Percentiles rank a stretch among this genome's conserved stretches.
These are phyloP conservation scores for Epichloe aotearoae DNA, from an alignment of 2,329 filamentous ascomycete genomes.

Conservation along the genomic window DNA sequence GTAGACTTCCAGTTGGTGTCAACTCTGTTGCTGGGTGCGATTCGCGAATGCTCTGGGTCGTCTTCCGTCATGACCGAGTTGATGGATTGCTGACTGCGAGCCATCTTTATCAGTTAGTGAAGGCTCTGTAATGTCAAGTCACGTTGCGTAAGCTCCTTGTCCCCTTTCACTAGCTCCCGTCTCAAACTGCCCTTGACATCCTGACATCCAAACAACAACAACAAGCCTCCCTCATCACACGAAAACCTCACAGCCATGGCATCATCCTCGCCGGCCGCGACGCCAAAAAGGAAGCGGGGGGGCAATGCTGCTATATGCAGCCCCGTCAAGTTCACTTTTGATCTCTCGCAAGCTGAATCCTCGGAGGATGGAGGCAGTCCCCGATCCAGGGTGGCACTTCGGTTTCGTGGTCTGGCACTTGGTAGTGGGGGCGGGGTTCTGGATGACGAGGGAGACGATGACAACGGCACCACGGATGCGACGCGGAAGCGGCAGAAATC, in stretches of 20 bases:
- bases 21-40: not conserved
- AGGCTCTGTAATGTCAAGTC: not conserved
- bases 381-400: conserved; percentile 36
- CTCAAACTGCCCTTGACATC: not conserved
- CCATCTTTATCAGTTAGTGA: too few relatives aligned
- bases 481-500: conserved; percentile 6
- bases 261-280: conserved; percentile 13
- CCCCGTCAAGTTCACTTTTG: conserved; percentile 34
- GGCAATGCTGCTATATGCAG: conserved; percentile 19
- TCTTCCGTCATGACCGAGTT: not conserved
- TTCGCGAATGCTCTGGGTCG: not conserved
- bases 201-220: not conserved
- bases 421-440: conserved; percentile 32
- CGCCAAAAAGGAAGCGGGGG: conserved; percentile 34
- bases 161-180: not conserved
- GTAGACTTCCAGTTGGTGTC: not conserved
- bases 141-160: not conserved
- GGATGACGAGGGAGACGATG: conserved; percentile 15
- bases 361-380: conserved; percentile 38
- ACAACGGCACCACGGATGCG: conserved; percentile 10
- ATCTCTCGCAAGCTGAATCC: conserved; percentile 17
- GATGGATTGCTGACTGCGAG: too few relatives aligned
- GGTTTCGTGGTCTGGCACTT: conserved; percentile 38
- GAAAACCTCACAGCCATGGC: conserved; percentile 8
- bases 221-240: not conserved